Evolutionary conservation across 75 land plant species (phyloP).

Genomic region (Larix kaempferi): DNA sequence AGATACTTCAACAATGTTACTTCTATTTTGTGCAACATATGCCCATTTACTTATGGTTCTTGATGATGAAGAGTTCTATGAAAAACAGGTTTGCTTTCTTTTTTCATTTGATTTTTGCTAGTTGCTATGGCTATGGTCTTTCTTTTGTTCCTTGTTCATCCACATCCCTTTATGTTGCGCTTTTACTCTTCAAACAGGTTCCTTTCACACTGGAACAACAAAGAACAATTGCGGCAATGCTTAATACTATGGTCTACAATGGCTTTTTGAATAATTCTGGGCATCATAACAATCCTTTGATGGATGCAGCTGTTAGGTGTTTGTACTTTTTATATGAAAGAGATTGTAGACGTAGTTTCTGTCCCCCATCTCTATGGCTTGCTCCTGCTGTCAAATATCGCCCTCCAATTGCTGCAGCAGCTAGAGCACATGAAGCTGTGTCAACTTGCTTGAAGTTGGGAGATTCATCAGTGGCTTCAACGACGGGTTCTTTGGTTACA

Average conservation of each 20-base stretch:
- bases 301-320: constrained; percentile 81
- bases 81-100: constrained; percentile 62
- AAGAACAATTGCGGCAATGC: constrained; percentile 54
- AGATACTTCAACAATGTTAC: constrained; percentile 56
- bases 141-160: constrained; percentile 9
- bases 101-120: background rate
- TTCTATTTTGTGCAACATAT: constrained; percentile 85
- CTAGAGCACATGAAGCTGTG: constrained; percentile 80
- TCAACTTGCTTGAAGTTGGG: constrained; percentile 31
- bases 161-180: background rate
- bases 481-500: constrained; percentile 59
- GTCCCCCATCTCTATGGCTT: constrained; percentile 74
- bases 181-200: constrained; percentile 38
- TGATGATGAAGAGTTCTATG: constrained; percentile 95
- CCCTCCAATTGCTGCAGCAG: constrained; percentile 80
- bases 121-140: background rate
- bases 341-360: constrained; percentile 88
- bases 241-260: constrained; percentile 89
- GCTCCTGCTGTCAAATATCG: constrained; percentile 69
- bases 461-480: constrained; percentile 33
- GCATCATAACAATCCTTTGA: constrained; percentile 28
- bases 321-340: constrained; percentile 79
- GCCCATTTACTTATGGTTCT: constrained; percentile 81
- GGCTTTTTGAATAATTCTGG: constrained; percentile 43
- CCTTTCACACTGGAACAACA: constrained; percentile 88